A percentile compares a stretch with the other conserved stretches of the same genome.
phyloP scores from a whole-genome alignment of 176 grass and related monocot genomes.

The Ampelocalamus luodianensis region DNA sequence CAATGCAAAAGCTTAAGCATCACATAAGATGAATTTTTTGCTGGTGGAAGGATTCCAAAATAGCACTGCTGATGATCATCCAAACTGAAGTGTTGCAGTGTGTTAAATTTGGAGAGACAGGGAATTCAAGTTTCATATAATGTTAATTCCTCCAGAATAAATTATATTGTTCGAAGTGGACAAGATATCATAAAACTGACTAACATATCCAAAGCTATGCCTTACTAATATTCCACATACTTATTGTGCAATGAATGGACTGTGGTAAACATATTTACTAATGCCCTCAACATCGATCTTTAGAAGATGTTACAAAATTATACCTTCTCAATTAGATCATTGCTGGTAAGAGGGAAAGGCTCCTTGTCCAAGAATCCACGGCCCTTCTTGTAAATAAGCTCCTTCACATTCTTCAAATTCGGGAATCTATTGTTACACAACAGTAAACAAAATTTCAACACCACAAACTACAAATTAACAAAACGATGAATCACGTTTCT shows the following conservation, averaged over 20 bases:
- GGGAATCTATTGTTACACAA: constrained; percentile 57
- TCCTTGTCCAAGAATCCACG: constrained; percentile 68
- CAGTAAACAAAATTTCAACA: background rate
- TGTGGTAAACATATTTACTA: background rate
- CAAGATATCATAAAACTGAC: background rate
- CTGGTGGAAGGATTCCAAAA: background rate
- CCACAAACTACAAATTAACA: background rate
- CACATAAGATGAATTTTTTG: background rate
- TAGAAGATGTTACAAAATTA: background rate
- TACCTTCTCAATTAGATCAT: constrained; percentile 95
- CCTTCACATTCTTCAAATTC: constrained; percentile 85
- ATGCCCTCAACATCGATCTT: background rate
- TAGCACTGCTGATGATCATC: background rate
- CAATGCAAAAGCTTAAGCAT: background rate
- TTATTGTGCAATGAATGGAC: background rate
- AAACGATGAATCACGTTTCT: background rate
- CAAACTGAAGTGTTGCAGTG: background rate
- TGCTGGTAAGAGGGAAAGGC: constrained; percentile 81
- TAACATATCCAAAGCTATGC: background rate
- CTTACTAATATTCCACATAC: background rate
- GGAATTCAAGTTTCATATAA: background rate
- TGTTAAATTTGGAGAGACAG: background rate
- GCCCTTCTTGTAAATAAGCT: constrained; percentile 91
- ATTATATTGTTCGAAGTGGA: background rate
- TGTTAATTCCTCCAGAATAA: background rate